phyloP scores from a whole-genome alignment of 2,329 filamentous ascomycete genomes.

The Botryotinia calthae region DNA sequence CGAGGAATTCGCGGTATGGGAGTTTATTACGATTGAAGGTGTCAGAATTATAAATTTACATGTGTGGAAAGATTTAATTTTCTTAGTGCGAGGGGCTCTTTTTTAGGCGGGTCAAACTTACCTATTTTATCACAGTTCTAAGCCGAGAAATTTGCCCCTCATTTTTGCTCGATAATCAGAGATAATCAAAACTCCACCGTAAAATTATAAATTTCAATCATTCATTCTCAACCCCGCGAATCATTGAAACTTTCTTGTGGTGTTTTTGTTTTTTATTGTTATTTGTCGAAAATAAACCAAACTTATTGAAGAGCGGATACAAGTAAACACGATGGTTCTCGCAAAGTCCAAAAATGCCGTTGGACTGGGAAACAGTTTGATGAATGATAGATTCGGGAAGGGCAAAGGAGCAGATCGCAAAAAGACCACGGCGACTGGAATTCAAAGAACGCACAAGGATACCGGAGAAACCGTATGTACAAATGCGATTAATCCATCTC shows the following conservation, averaged over 20 bases:
- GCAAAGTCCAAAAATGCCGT: slow-evolving; percentile 95
- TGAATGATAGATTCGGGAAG: slow-evolving; percentile 98
- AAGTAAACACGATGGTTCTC: slow-evolving; percentile 57
- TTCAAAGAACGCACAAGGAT: slow-evolving; percentile 66
- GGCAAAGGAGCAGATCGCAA: slow-evolving; percentile 83
- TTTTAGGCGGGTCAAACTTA: slow-evolving; percentile 26
- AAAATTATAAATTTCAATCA: slow-evolving; percentile 38
- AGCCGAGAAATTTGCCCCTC: slow-evolving; percentile 22
- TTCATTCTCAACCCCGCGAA: not conserved
- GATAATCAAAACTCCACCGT: slow-evolving; percentile 21
- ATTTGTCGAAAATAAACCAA: not conserved
- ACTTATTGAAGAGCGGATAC: not conserved
- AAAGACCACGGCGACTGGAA: slow-evolving; percentile 57
- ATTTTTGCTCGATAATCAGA: slow-evolving; percentile 30
- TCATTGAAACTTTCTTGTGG: slow-evolving; percentile 1
- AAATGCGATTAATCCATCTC: not conserved
- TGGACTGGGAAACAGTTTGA: slow-evolving; percentile 92
- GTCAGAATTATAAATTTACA: slow-evolving; percentile 11
- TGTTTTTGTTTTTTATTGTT: not conserved
- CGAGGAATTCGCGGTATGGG: not conserved
- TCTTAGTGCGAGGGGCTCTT: slow-evolving; percentile 15
- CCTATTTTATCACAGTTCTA: slow-evolving; percentile 3
- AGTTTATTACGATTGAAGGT: not conserved
- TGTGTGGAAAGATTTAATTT: slow-evolving; percentile 22
- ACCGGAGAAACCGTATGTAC: slow-evolving; percentile 68